Percentiles rank a stretch among this genome's conserved stretches.
Conservation (phyloP, 352 stramenopile genomes). For the Pythium insidiosum region DNA sequence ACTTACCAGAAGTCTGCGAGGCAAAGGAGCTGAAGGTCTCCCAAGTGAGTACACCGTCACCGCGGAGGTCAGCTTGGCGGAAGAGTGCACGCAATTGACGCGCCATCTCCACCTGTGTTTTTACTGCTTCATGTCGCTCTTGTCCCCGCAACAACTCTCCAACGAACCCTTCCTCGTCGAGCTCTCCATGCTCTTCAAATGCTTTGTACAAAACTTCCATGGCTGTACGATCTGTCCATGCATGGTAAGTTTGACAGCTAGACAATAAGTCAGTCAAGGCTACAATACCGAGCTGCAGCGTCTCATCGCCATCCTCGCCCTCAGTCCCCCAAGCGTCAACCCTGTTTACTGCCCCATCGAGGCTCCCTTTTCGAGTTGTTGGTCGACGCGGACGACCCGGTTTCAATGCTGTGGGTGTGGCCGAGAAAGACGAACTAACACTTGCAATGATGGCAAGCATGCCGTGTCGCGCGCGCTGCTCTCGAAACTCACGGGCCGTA, state of each 20-base stretch:
- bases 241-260: too few species aligned
- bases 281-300: background rate
- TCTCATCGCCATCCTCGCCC: too few species aligned
- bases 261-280: background rate
- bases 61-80: constrained; percentile 27
- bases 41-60: constrained; percentile 24
- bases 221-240: constrained; percentile 31
- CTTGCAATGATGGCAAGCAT: background rate
- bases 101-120: constrained; percentile 21
- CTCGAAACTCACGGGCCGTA: constrained; percentile 28
- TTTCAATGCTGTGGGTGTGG: constrained; percentile 1
- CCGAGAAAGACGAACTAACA: background rate
- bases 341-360: too few species aligned
- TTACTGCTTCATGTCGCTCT: constrained; percentile 7
- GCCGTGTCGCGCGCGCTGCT: constrained; percentile 21
- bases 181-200: constrained; percentile 21
- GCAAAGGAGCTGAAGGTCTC: constrained; percentile 38
- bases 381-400: too few species aligned
- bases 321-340: too few species aligned
- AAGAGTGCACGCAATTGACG: constrained; percentile 31
- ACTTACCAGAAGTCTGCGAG: constrained; percentile 26
- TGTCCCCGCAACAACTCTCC: constrained; percentile 23
- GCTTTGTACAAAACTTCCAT: constrained; percentile 25
- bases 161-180: constrained; percentile 40
- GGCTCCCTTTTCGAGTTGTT: too few species aligned